Base-by-base conservation (phyloP, 2,329 filamentous ascomycete genomes). In the Diaporthe longicolla region DNA sequence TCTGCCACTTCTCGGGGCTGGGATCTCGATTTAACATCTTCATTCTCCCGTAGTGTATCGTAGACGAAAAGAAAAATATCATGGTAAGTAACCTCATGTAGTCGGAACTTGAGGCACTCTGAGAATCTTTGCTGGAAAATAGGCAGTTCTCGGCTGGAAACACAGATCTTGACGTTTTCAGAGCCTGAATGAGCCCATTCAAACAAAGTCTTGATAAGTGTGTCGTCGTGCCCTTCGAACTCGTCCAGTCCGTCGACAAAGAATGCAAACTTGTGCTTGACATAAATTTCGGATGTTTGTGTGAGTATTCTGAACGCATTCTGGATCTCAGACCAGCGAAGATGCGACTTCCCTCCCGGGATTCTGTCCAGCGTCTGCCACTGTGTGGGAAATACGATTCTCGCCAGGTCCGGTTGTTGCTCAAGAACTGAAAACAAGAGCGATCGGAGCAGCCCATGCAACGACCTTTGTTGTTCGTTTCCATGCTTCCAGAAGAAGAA, bases 401-500 rank as follows among this genome's bases (percentile, higher is more conserved):
- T 57, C 0, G 78, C 75, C 5, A 78, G 52, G 3, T 72, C 55
- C 0, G 77, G 76, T 19, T 77, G 72, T 0, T 61, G 65, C 4
- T 71, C 68, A 13, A 80, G 43, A 1, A 79, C 68, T 10, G 78
- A 74, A 29, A 75, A 73, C 6, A 80, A 66, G 19, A 80, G 65
- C 8, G 76, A 72, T 19, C 78, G 73, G 1, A 76, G 58, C 3
- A 80, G 74, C 0, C 78, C 78, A 3, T 70, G 69, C 3, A 78
- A 63, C 11, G 73, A 77, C 32, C 76, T 78, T 52, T 80, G 79
- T 3, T 61, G 58, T 10, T 71, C 50, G 6, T 54, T 73, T 8
- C 79, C 79, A 32, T 74, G 76, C 32, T 71, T 76, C 78, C 76
- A 79, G 57, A 80, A 80, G 73, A 79, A 81, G 4, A 76, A 74